These are phyloP conservation scores for Polysphondylium violaceum DNA, from an alignment of 78 protist genomes.

Conservation along the genomic window DNA sequence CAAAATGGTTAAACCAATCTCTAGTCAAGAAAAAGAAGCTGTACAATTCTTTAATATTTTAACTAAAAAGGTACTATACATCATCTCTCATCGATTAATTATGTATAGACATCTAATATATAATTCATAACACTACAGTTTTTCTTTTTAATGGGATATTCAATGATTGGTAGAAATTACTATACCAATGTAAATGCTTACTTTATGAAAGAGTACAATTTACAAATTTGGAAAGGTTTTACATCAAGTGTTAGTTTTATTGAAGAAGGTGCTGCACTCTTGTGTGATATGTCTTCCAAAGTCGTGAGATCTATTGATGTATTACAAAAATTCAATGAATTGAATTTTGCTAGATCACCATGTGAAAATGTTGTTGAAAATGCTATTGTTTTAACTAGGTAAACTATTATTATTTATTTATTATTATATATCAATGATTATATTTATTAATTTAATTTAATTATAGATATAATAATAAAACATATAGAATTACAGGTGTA, in stretches of 20 bases:
- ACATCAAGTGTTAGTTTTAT: constrained; percentile 2
- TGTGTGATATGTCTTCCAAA: constrained; percentile 33
- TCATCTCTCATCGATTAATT: neutral
- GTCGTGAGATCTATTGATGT: constrained; percentile 12
- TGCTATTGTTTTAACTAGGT: constrained; percentile 17
- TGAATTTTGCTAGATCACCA: neutral
- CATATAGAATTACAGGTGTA: constrained; percentile 28
- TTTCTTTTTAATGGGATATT: constrained; percentile 21
- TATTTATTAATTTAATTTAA: neutral
- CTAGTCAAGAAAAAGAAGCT: neutral
- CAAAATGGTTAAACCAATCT: constrained; percentile 3
- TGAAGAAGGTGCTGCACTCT: constrained; percentile 20
- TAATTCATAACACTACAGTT: neutral
- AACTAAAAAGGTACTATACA: constrained; percentile 1
- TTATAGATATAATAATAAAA: constrained; percentile 39
- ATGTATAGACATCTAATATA: neutral
- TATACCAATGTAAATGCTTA: neutral
- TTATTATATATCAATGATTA: neutral
- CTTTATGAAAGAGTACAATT: neutral
- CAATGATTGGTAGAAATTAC: constrained; percentile 31
- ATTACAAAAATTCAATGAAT: constrained; percentile 1
- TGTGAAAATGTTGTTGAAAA: constrained; percentile 5
- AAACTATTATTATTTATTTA: neutral
- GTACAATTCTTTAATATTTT: constrained; percentile 45
- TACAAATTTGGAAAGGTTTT: constrained; percentile 52